Evolutionary conservation across 306 rosid species (phyloP).

Genomic region (Quercus mongolica): DNA sequence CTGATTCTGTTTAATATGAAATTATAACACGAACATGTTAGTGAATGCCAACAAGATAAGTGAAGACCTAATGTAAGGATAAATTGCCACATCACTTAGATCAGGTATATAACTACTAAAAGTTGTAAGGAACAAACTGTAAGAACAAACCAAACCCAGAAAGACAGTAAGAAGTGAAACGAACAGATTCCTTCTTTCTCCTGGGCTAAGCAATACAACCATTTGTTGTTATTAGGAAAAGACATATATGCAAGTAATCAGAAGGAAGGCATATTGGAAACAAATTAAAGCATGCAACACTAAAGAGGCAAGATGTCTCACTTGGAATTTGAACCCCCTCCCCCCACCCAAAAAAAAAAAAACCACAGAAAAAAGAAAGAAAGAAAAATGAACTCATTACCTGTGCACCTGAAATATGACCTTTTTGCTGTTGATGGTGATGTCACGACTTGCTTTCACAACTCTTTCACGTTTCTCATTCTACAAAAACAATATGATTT

Average conservation of each 20-base stretch:
- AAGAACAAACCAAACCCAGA: not conserved
- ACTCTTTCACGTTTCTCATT: slow-evolving; percentile 93
- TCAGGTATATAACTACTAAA: not conserved
- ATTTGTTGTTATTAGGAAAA: not conserved
- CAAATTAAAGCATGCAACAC: too few species aligned
- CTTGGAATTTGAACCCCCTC: not conserved
- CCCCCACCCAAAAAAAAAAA: not conserved
- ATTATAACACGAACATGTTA: not conserved
- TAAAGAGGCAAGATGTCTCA: not conserved
- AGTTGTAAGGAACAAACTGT: not conserved
- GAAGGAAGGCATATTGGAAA: not conserved
- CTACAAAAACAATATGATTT: slow-evolving; percentile 34
- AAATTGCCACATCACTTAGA: not conserved
- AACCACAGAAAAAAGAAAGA: not conserved
- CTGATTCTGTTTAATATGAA: slow-evolving; percentile 54
- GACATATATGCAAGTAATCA: slow-evolving; percentile 2
- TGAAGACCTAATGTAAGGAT: not conserved
- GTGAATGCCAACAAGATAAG: not conserved
- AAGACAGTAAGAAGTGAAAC: not conserved
- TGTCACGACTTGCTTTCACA: slow-evolving; percentile 91
- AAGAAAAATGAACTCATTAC: slow-evolving; percentile 25
- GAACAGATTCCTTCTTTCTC: not conserved
- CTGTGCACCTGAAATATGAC: slow-evolving; percentile 99
- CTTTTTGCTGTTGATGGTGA: slow-evolving; percentile 93
- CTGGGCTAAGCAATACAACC: not conserved